A percentile compares a stretch with the other conserved stretches of the same genome.
These are phyloP conservation scores for Cyclospora cayetanensis DNA, from an alignment of 169 alveolate genomes.

Conservation along the genomic window DNA sequence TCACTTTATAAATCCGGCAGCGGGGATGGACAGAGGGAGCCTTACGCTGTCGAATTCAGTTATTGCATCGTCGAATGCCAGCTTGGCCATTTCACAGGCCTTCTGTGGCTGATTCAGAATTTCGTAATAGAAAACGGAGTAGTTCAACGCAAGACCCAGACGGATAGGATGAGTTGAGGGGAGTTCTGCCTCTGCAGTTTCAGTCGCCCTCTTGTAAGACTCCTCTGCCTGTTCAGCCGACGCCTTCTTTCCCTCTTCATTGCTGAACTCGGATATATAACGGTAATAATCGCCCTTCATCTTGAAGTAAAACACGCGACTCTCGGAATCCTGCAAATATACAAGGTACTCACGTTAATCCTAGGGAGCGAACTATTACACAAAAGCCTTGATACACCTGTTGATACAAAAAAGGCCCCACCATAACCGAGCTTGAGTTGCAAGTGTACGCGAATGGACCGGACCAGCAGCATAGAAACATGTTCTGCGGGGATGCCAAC, in stretches of 20 bases:
- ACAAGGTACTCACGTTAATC: neutral
- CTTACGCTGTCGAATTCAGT: conserved; percentile 94
- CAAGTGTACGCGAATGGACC: too few species aligned
- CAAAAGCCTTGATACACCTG: too few species aligned
- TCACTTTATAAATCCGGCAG: neutral
- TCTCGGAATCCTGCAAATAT: conserved; percentile 84
- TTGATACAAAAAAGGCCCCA: too few species aligned
- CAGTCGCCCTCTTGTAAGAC: conserved; percentile 97
- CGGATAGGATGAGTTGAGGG: conserved; percentile 98
- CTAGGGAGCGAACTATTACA: neutral
- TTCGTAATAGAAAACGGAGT: conserved; percentile 99
- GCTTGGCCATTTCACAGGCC: conserved; percentile 98
- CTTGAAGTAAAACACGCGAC: conserved; percentile 97
- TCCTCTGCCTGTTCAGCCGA: conserved; percentile 97
- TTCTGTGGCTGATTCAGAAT: conserved; percentile 97
- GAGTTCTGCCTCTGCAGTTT: conserved; percentile 93
- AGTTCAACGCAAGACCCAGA: conserved; percentile 98
- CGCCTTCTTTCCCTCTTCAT: conserved; percentile 93
- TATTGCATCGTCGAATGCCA: conserved; percentile 96
- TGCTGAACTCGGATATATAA: conserved; percentile 94
- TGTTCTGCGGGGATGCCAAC: too few species aligned
- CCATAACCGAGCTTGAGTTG: too few species aligned
- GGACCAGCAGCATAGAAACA: too few species aligned
- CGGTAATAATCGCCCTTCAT: conserved; percentile 99
- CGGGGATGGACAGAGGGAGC: neutral